Evolutionary conservation across 208 protist species (phyloP).

Genomic region (Trypanosoma melophagium): DNA sequence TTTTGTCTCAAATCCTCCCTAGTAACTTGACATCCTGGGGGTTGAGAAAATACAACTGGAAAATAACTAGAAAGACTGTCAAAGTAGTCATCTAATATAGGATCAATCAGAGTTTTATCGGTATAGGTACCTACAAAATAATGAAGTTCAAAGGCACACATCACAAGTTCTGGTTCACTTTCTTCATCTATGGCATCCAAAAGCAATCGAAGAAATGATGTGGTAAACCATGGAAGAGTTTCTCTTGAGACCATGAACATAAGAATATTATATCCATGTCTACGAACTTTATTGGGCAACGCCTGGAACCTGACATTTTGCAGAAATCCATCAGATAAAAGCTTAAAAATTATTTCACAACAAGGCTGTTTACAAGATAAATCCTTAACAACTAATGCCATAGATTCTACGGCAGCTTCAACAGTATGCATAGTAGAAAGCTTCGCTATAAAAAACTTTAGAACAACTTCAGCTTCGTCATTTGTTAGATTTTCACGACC

Average conservation of each 20-base stretch:
- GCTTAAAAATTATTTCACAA: conserved; percentile 17
- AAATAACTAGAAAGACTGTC: conserved; percentile 84
- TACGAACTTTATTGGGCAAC: conserved; percentile 20
- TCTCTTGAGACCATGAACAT: conserved; percentile 29
- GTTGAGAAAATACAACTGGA: conserved; percentile 76
- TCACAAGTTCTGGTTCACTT: conserved; percentile 69
- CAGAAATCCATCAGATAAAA: conserved; percentile 28
- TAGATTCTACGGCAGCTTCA: conserved; percentile 33
- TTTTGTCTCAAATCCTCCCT: conserved; percentile 50
- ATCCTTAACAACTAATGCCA: conserved; percentile 38
- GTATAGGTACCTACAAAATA: conserved; percentile 25
- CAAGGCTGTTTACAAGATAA: conserved; percentile 22
- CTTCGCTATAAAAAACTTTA: conserved; percentile 57
- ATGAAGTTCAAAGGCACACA: conserved; percentile 52
- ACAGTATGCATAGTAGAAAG: conserved; percentile 36
- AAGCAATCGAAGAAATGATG: conserved; percentile 36
- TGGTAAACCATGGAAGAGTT: conserved; percentile 22
- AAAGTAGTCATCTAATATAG: conserved; percentile 63
- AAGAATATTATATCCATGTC: conserved; percentile 26
- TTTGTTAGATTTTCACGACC: conserved; percentile 28
- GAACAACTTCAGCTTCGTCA: conserved; percentile 44
- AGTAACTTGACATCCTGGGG: conserved; percentile 58
- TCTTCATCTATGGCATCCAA: conserved; percentile 71
- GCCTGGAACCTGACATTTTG: conserved; percentile 26
- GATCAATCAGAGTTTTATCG: conserved; percentile 23